These are phyloP conservation scores for Pseudocercospora fuligena DNA, from an alignment of 2,329 filamentous ascomycete species.

Conservation along the genomic window DNA sequence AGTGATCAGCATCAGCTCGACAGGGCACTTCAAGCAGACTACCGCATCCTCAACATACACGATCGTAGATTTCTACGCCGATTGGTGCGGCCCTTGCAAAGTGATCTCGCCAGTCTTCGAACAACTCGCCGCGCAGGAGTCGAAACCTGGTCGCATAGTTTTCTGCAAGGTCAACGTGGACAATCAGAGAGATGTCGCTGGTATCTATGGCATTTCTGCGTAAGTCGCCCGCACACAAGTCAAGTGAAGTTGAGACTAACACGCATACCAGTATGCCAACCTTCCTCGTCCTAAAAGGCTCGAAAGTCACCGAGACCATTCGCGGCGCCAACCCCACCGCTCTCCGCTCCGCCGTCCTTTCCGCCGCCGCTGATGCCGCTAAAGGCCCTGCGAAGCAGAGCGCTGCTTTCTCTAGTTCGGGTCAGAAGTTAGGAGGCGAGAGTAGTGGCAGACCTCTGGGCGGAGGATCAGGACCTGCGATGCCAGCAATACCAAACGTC, in stretches of 20 bases:
- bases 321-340: conserved; percentile 55
- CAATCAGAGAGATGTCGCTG: conserved; percentile 55
- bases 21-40: conserved; percentile 39
- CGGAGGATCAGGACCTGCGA: conserved; percentile 3
- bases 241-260: background rate
- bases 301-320: conserved; percentile 51
- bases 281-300: conserved; percentile 54
- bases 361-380: conserved; percentile 48
- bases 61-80: conserved; percentile 43
- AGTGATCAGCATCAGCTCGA: conserved; percentile 38
- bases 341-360: conserved; percentile 53
- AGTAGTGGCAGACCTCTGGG: conserved; percentile 9
- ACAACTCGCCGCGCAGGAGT: conserved; percentile 56
- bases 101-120: conserved; percentile 58
- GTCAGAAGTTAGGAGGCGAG: conserved; percentile 47
- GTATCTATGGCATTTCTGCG: conserved; percentile 56
- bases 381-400: conserved; percentile 43
- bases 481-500: conserved; percentile 26
- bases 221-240: conserved; percentile 19
- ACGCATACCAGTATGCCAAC: conserved; percentile 50
- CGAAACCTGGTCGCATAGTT: conserved; percentile 51
- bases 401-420: conserved; percentile 47
- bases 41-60: conserved; percentile 40
- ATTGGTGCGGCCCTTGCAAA: conserved; percentile 64
- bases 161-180: conserved; percentile 64